Conservation (phyloP, 208 protist species). For the Paratrypanosoma confusum region DNA sequence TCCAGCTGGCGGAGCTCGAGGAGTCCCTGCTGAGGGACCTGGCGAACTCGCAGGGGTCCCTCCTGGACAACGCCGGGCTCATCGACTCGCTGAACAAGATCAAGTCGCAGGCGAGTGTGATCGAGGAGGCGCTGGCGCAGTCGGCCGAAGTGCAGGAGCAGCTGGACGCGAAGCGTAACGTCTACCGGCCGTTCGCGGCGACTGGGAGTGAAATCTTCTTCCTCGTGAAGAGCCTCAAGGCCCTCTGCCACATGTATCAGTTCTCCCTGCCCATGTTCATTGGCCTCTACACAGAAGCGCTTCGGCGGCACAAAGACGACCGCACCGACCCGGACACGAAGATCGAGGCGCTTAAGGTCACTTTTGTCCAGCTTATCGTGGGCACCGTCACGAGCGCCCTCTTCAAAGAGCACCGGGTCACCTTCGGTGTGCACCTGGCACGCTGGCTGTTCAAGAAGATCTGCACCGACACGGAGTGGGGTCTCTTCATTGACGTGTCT, state of each 20-base stretch:
- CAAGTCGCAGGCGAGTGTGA: conserved; percentile 90
- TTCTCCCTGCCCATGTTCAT: conserved; percentile 93
- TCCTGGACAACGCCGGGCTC: conserved; percentile 93
- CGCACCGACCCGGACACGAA: conserved; percentile 78
- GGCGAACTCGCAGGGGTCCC: conserved; percentile 87
- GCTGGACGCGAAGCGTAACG: conserved; percentile 91
- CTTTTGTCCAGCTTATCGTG: conserved; percentile 80
- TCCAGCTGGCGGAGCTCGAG: conserved; percentile 91
- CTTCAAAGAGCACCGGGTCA: conserved; percentile 93
- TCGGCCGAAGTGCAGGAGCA: conserved; percentile 82
- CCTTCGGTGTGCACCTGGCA: conserved; percentile 93
- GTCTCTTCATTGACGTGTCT: conserved; percentile 84
- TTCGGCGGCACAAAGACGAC: conserved; percentile 49
- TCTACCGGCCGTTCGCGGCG: conserved; percentile 90
- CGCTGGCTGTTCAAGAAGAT: conserved; percentile 56
- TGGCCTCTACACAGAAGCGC: conserved; percentile 58
- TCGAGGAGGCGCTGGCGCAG: conserved; percentile 77
- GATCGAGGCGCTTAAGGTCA: conserved; percentile 58
- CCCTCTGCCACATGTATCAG: conserved; percentile 96
- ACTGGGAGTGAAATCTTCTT: conserved; percentile 90
- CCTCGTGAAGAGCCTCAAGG: conserved; percentile 77
- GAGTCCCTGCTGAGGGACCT: conserved; percentile 88
- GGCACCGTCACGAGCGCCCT: conserved; percentile 77
- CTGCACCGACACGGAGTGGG: conserved; percentile 81
- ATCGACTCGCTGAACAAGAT: conserved; percentile 93